Evolutionary conservation across 306 rosid species (phyloP), one percentile per base, ranked within the genome.

Genomic region (Psophocarpus tetragonolobus): DNA sequence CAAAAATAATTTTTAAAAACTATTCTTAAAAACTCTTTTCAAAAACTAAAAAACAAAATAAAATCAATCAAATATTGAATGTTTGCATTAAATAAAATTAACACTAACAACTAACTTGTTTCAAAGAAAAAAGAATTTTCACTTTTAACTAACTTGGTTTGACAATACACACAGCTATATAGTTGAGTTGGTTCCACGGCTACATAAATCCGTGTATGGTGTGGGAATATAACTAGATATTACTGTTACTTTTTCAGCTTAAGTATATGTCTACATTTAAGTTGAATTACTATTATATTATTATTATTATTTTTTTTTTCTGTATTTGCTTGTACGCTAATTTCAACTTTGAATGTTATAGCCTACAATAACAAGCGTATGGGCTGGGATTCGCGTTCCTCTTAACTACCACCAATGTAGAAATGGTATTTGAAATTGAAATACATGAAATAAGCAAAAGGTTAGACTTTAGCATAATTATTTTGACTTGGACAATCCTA

Each of bases 401-500:
- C 20, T 64, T 41, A 23, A 56, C 21, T 2, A 35, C 20, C 30
- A 67, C 6, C 14, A 17, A 38, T 11, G 41, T 17, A 57, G 32
- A 54, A 54, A 12, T 6, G 9, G 17, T 0, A 36, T 45, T 66
- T 81, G 14, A 20, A 44, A 13, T 2, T 18, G 13, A 67, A 72
- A 39, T 11, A 48, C 11, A 58, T 12, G 24, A 42, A 64, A 32
- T 48, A 12, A 56, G 45, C 18, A 23, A 26, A 44, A 0, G 3
- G n/a, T 20, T 27, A 61, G 71, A 78, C 58, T 68, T 42, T 4
- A 8, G 70, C 33, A 56, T 72, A 39, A 73, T 54, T 72, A 65
- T 57, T 68, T 78, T 65, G 83, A 72, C 79, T 14, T 56, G 63
- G 32, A 33, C 6, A 11, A 50, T 10, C 80, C n/a, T 44, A 18